Percentiles rank a stretch among this genome's conserved stretches.
phyloP scores from a whole-genome alignment of 495 filamentous ascomycete species.

The Penicillium alfredii region DNA sequence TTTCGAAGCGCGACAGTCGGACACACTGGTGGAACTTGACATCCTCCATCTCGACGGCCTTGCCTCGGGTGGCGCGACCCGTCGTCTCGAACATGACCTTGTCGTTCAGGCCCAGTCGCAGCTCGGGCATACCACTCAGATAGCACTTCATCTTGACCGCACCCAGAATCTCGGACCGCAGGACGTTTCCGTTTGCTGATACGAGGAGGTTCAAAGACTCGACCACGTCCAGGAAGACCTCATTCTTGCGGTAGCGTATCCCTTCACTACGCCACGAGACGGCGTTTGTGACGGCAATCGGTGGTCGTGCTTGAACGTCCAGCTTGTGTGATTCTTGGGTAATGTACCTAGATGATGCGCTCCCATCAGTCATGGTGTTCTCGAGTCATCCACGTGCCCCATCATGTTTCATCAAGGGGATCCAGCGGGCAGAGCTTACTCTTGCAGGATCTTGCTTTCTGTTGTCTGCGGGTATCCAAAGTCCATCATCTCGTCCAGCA shows the following conservation, averaged over 20 bases:
- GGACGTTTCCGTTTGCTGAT: constrained; percentile 87
- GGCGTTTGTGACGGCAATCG: constrained; percentile 97
- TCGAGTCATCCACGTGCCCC: no score
- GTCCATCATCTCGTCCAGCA: constrained; percentile 99
- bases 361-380: no score
- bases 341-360: constrained; percentile 88
- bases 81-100: constrained; percentile 99
- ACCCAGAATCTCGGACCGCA: constrained; percentile 94
- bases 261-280: constrained; percentile 98
- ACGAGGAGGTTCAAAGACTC: constrained; percentile 97
- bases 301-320: constrained; percentile 96
- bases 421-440: constrained; percentile 43
- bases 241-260: constrained; percentile 98
- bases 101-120: constrained; percentile 93
- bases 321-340: constrained; percentile 99
- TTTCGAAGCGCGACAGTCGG: constrained; percentile 91
- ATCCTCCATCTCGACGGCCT: constrained; percentile 99
- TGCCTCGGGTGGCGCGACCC: constrained; percentile 87
- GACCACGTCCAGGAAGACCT: constrained; percentile 96
- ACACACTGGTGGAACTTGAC: constrained; percentile 99
- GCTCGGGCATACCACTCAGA: constrained; percentile 95
- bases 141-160: constrained; percentile 99
- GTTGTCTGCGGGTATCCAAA: constrained; percentile 99
- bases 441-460: constrained; percentile 97
- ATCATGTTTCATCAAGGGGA: no score